Evolutionary conservation across 768 basidiomycete species (phyloP), one percentile per base, ranked within the genome.

Genomic region (Trametes meyenii): DNA sequence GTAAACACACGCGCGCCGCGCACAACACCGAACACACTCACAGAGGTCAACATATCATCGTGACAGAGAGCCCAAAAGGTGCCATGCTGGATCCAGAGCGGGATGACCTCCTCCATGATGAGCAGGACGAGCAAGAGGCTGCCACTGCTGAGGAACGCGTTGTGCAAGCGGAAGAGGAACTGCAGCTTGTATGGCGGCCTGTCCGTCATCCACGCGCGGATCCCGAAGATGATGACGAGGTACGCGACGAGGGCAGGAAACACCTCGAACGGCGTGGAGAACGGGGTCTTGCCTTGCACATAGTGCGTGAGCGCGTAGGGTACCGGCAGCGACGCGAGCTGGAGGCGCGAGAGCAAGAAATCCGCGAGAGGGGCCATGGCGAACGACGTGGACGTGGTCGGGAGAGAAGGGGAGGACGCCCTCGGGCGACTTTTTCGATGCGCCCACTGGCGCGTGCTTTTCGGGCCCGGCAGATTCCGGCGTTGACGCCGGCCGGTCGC

Each of bases 81-180:
- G 46, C 90, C 89, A 52, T 88, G 77, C 52, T 85, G 85, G 79
- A 83, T 85, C 69, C 85, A 77, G 67, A 92, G 85, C 21, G 95
- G 96, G 10, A 89, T 54, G 49, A 97, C 89, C 77, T 98, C 96
- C 75, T 98, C 96, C 35, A 92, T 73, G 85, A 97, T 96, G 35
- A 97, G 80, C n/a, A 79, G 79, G 42, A 99, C 85, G 29, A 99
- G 80, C 43, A 98, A 75, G n/a, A 82, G 79, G 62, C 93, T 96
- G 36, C 95, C 96, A 49, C 80, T 72, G 64, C 92, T 92, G 64
- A 99, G 84, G 74, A 97, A 76, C 63, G 94, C 78, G 74, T 99
- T 99, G 79, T 99, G 97, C 42, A 83, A 71, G 76, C 94, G 92
- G 79, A 98, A 98, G 58, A 94, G 82, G 60, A 81, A 74, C 63